These are phyloP conservation scores for Candida sithepensis DNA, from an alignment of 805 yeast species.

Conservation along the genomic window DNA sequence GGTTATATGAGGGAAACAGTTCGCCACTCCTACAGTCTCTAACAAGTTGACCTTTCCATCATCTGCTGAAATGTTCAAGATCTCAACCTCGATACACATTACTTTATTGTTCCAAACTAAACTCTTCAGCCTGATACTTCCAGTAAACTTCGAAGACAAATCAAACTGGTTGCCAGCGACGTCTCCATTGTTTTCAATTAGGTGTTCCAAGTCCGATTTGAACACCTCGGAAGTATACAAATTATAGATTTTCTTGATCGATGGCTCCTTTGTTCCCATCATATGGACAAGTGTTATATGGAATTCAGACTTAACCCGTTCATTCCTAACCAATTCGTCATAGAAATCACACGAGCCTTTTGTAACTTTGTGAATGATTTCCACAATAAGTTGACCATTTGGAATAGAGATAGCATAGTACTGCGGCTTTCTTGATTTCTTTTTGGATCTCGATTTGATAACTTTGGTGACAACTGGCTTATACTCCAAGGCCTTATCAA, in stretches of 20 bases:
- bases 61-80: conserved; percentile 16
- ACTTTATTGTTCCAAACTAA: conserved; percentile 50
- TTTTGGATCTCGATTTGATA: conserved; percentile 15
- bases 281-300: conserved; percentile 68
- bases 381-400: conserved; percentile 15
- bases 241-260: conserved; percentile 15
- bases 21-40: conserved; percentile 29
- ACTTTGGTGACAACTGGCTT: conserved; percentile 47
- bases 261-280: conserved; percentile 14
- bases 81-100: conserved; percentile 50
- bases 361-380: conserved; percentile 9
- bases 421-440: conserved; percentile 27
- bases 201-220: conserved; percentile 8
- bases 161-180: conserved; percentile 2
- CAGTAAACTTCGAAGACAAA: conserved; percentile 22
- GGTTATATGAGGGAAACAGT: conserved; percentile 65
- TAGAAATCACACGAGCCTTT: conserved; percentile 1
- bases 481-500: conserved; percentile 48
- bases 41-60: conserved; percentile 8
- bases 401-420: conserved; percentile 45
- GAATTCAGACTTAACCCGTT: conserved; percentile 48
- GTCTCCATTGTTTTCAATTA: conserved; percentile 3
- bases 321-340: conserved; percentile 23
- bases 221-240: conserved; percentile 12
- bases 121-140: conserved; percentile 39